phyloP scores from a whole-genome alignment of 345 rosid species.

The Turnera subulata region DNA sequence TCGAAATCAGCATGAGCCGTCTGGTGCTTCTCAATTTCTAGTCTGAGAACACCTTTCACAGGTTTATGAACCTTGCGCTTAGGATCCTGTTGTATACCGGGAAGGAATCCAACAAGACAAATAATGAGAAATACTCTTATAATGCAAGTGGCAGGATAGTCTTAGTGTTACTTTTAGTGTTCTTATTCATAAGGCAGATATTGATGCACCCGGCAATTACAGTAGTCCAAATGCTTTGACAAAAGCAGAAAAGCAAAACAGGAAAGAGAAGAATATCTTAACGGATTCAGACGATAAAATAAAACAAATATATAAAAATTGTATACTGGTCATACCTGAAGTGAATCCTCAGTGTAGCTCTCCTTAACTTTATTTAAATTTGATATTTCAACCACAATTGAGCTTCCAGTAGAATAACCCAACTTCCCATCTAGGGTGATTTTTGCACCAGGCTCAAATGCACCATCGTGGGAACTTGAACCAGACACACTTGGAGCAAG shows the following conservation, averaged over 20 bases:
- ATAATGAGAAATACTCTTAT: conserved; percentile 1
- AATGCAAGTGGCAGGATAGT: neutral
- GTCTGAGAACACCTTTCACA: conserved; percentile 79
- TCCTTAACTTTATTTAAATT: conserved; percentile 94
- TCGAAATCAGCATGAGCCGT: conserved; percentile 62
- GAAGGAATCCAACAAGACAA: conserved; percentile 14
- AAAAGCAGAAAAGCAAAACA: neutral
- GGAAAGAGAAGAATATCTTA: neutral
- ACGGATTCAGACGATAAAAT: neutral
- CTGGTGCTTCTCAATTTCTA: conserved; percentile 95
- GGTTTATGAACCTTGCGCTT: conserved; percentile 92
- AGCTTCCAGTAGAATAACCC: conserved; percentile 78
- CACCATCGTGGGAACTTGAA: conserved; percentile 79
- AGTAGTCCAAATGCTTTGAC: neutral
- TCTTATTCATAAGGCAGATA: neutral
- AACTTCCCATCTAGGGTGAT: conserved; percentile 82
- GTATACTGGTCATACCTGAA: conserved; percentile 57
- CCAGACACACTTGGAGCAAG: conserved; percentile 86
- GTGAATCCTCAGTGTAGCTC: conserved; percentile 87
- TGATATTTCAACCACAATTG: conserved; percentile 88
- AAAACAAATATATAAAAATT: neutral
- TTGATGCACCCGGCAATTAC: neutral
- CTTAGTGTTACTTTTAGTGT: neutral
- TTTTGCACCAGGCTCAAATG: conserved; percentile 72
- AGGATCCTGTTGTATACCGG: conserved; percentile 57